Evolutionary conservation across 1,139 yeast species (phyloP).

Genomic region (Nakaseomyces bracarensis): DNA sequence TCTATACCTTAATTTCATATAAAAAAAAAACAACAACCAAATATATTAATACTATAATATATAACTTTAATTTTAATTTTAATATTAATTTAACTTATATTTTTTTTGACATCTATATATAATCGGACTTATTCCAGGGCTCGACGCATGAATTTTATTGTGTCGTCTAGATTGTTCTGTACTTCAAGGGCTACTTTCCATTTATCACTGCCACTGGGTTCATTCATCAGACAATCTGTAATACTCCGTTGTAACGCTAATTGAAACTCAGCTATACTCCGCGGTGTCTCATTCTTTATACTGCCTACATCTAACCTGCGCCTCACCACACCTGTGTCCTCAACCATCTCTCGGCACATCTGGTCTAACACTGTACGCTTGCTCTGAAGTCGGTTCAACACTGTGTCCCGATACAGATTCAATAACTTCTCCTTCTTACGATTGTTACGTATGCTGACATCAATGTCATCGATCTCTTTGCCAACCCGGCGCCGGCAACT

Average conservation of each 20-base stretch:
- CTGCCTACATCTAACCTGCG: constrained; percentile 20
- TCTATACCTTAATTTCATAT: not conserved
- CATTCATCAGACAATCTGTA: constrained; percentile 26
- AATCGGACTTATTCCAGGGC: constrained; percentile 22
- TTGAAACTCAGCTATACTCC: constrained; percentile 29
- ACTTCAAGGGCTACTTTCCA: constrained; percentile 26
- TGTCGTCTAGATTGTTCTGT: constrained; percentile 29
- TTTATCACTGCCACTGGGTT: constrained; percentile 18
- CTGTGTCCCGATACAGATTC: constrained; percentile 29
- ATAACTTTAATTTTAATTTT: not conserved
- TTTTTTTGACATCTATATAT: not conserved
- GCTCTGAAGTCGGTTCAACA: constrained; percentile 26
- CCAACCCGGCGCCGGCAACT: not conserved
- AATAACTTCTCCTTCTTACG: constrained; percentile 20
- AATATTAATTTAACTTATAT: not conserved
- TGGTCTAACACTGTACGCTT: constrained; percentile 22
- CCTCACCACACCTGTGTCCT: constrained; percentile 14
- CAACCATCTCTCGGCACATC: constrained; percentile 14
- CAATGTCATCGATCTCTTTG: constrained; percentile 3
- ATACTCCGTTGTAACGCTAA: constrained; percentile 26
- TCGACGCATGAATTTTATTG: constrained; percentile 31
- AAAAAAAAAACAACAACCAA: not conserved
- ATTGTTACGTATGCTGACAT: not conserved
- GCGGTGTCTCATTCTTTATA: constrained; percentile 25
- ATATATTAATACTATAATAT: no score